Conservation (phyloP, 495 filamentous ascomycete genomes). For the Friedmanniomyces endolithicus region DNA sequence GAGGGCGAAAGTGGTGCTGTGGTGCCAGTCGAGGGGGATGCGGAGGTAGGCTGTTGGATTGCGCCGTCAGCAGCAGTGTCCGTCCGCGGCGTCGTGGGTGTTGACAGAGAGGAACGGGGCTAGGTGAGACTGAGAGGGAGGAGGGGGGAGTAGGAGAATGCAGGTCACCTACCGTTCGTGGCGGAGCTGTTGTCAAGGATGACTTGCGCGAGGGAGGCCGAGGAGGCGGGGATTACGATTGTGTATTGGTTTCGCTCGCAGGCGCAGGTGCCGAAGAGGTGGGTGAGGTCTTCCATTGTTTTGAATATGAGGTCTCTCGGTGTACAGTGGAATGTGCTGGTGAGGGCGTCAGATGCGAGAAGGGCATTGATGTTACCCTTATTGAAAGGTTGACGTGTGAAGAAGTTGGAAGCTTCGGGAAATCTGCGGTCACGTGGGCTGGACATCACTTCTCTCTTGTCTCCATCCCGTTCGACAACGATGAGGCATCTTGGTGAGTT, state of each 20-base stretch:
- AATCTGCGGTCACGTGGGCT: too few relatives aligned
- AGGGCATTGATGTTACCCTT: too few relatives aligned
- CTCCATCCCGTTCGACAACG: too few relatives aligned
- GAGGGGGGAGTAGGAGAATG: not conserved
- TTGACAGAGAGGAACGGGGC: too few relatives aligned
- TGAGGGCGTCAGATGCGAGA: too few relatives aligned
- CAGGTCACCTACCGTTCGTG: constrained; percentile 45
- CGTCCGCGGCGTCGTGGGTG: not conserved
- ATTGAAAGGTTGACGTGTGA: too few relatives aligned
- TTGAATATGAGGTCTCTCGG: not conserved
- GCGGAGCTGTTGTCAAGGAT: constrained; percentile 56
- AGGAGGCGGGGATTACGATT: constrained; percentile 50
- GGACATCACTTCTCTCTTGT: too few relatives aligned
- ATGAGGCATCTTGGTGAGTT: too few relatives aligned
- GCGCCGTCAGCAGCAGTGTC: constrained; percentile 28
- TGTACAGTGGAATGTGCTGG: too few relatives aligned
- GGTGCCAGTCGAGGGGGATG: constrained; percentile 65
- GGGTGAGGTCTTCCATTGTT: constrained; percentile 11
- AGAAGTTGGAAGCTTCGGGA: too few relatives aligned
- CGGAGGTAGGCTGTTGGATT: constrained; percentile 65
- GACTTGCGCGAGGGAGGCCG: constrained; percentile 43
- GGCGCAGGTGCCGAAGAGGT: constrained; percentile 63
- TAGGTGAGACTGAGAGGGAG: too few relatives aligned
- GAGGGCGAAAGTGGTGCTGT: constrained; percentile 55
- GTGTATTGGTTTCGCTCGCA: constrained; percentile 78